A percentile compares a stretch with the other conserved stretches of the same genome.
Evolutionary conservation across 768 basidiomycete species (phyloP).

Genomic region (Collybiopsis confluens): DNA sequence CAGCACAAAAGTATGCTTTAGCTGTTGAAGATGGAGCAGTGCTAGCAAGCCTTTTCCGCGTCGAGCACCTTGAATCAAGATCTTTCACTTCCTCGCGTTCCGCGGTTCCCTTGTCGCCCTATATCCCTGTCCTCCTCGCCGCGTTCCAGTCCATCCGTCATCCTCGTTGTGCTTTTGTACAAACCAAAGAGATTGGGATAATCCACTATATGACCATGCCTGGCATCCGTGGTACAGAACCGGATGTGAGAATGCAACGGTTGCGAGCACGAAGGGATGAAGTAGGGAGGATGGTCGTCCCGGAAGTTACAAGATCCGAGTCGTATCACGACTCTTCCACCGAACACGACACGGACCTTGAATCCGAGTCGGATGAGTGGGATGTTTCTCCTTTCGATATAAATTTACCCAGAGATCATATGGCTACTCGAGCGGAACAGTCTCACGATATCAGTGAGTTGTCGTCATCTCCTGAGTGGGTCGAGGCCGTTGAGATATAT

Average conservation of each 20-base stretch:
- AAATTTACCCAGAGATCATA: too few species aligned
- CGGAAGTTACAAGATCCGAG: background rate
- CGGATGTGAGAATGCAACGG: conserved; percentile 37
- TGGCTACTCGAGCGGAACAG: too few species aligned
- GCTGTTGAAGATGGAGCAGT: conserved; percentile 61
- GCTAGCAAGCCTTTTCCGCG: conserved; percentile 49
- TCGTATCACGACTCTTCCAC: background rate
- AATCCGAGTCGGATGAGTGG: background rate
- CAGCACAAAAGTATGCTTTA: conserved; percentile 44
- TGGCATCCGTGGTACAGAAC: conserved; percentile 33
- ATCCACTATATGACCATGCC: conserved; percentile 38
- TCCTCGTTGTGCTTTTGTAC: conserved; percentile 37
- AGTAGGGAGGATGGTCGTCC: conserved; percentile 25
- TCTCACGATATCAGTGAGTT: too few species aligned
- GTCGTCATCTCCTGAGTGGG: conserved; percentile 28
- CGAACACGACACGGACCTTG: background rate
- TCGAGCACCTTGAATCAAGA: too few species aligned
- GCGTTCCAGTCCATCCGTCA: conserved; percentile 56
- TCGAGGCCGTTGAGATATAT: conserved; percentile 31
- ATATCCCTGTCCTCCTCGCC: conserved; percentile 45
- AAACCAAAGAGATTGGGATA: conserved; percentile 39
- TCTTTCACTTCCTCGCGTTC: conserved; percentile 52
- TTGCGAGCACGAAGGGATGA: conserved; percentile 28
- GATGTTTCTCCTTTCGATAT: background rate
- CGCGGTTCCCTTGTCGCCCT: conserved; percentile 42